These are phyloP conservation scores for Glycine latifolia DNA, from an alignment of 306 rosid genomes.

Conservation along the genomic window DNA sequence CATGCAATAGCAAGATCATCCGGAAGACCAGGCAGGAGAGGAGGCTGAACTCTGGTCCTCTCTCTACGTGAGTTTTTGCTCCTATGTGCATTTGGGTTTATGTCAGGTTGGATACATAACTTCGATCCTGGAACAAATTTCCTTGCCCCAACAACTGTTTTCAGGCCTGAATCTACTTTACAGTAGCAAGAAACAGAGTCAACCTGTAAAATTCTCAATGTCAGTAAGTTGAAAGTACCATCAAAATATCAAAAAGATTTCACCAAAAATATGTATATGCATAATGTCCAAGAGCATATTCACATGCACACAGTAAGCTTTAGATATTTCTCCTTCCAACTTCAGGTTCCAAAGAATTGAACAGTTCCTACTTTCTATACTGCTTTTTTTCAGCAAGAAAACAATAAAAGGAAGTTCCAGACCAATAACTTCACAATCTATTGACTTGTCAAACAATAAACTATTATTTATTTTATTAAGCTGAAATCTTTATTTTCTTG, in stretches of 20 bases:
- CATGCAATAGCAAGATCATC: slow-evolving; percentile 99
- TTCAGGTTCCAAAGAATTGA: slow-evolving; percentile 16
- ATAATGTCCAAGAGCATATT: slow-evolving; percentile 13
- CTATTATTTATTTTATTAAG: neutral
- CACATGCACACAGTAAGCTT: slow-evolving; percentile 10
- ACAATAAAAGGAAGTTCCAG: neutral
- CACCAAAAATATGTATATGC: slow-evolving; percentile 9
- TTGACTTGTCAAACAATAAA: slow-evolving; percentile 17
- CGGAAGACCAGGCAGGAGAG: slow-evolving; percentile 97
- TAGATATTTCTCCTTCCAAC: neutral
- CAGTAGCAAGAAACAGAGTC: slow-evolving; percentile 98
- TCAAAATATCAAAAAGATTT: slow-evolving; percentile 25
- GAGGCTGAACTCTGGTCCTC: slow-evolving; percentile 88
- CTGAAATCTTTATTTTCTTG: slow-evolving; percentile 12
- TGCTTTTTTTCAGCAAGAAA: neutral
- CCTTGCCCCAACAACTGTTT: slow-evolving; percentile 95
- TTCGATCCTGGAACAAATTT: slow-evolving; percentile 97
- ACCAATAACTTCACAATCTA: slow-evolving; percentile 5
- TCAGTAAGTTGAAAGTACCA: slow-evolving; percentile 46
- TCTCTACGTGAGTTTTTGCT: slow-evolving; percentile 81
- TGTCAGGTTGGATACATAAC: slow-evolving; percentile 96
- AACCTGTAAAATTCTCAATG: slow-evolving; percentile 68
- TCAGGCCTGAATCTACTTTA: slow-evolving; percentile 94
- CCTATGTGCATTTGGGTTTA: slow-evolving; percentile 90
- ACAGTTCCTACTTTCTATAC: neutral